Conservation (phyloP, 169 alveolate species). For the Cryptosporidium ubiquitum region DNA sequence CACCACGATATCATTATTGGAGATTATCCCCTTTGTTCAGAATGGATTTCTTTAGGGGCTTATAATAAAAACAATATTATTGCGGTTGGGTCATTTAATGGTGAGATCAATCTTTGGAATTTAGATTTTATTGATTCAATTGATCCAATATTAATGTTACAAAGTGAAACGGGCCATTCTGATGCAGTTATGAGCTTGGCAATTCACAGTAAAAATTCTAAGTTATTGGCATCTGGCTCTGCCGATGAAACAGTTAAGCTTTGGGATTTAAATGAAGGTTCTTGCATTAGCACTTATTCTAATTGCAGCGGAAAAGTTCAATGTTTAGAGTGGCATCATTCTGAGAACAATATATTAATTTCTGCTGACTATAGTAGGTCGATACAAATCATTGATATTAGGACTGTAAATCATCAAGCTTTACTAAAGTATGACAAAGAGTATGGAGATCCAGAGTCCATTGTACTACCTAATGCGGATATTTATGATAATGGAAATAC, state of each 20-base stretch:
- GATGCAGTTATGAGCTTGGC: slow-evolving; percentile 76
- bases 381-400: slow-evolving; percentile 32
- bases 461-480: neutral
- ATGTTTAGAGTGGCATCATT: slow-evolving; percentile 75
- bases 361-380: slow-evolving; percentile 62
- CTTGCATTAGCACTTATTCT: slow-evolving; percentile 86
- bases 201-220: slow-evolving; percentile 23
- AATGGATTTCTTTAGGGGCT: slow-evolving; percentile 72
- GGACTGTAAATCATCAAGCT: slow-evolving; percentile 1
- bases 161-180: slow-evolving; percentile 28
- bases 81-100: slow-evolving; percentile 76
- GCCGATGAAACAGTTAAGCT: slow-evolving; percentile 90
- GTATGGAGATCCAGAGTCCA: slow-evolving; percentile 65
- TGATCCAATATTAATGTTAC: slow-evolving; percentile 71
- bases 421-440: slow-evolving; percentile 18
- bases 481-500: slow-evolving; percentile 31
- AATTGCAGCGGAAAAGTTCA: slow-evolving; percentile 85
- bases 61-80: slow-evolving; percentile 33
- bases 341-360: slow-evolving; percentile 63
- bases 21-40: slow-evolving; percentile 76
- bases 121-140: slow-evolving; percentile 76
- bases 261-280: slow-evolving; percentile 90
- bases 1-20: slow-evolving; percentile 79
- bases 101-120: slow-evolving; percentile 75
- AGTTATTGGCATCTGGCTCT: slow-evolving; percentile 87